Conservation (phyloP, 441 rosid species). For the Dalechampia spathulata region DNA sequence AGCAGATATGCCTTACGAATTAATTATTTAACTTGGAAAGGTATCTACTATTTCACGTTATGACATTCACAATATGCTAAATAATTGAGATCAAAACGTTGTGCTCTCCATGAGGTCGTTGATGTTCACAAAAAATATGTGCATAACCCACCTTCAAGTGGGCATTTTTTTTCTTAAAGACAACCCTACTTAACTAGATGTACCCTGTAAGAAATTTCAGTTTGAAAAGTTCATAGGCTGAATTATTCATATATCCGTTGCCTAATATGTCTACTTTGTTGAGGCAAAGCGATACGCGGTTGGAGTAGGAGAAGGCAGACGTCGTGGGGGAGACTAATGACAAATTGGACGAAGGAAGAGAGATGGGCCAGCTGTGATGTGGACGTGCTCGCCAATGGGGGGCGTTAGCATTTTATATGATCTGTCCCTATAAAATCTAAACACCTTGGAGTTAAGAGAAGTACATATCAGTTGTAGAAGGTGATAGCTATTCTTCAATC, state of each 20-base stretch:
- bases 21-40: too few species aligned
- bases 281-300: constrained; percentile 22
- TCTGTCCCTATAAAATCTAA: too few species aligned
- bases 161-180: background rate
- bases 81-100: background rate
- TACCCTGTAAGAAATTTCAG: background rate
- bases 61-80: background rate
- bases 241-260: background rate
- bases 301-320: constrained; percentile 11
- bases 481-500: too few species aligned
- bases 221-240: background rate
- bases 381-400: constrained; percentile 9
- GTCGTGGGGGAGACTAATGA: constrained; percentile 27
- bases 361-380: constrained; percentile 1
- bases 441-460: too few species aligned
- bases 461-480: too few species aligned
- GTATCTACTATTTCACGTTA: too few species aligned
- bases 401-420: too few species aligned
- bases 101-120: background rate
- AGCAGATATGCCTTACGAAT: constrained; percentile 6
- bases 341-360: too few species aligned
- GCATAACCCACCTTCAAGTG: background rate
- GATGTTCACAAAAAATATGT: background rate
- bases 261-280: background rate
- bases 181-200: background rate